Conservation (phyloP, 495 filamentous ascomycete species). For the Choiromyces venosus region DNA sequence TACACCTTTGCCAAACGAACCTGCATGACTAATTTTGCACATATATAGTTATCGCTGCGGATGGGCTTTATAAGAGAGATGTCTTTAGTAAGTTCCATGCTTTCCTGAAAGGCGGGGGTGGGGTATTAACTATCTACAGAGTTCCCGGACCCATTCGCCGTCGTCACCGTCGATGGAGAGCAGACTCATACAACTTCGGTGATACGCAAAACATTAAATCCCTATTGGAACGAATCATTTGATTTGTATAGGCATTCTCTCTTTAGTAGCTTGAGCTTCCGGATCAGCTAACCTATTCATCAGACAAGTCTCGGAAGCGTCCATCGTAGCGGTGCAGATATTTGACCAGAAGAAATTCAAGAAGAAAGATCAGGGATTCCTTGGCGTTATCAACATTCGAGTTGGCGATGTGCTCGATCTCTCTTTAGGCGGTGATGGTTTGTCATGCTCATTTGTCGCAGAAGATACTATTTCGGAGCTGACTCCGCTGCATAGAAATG, state of each 20-base stretch:
- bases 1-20: conserved; percentile 16
- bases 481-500: conserved; percentile 58
- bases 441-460: conserved; percentile 36
- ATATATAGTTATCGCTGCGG: conserved; percentile 82
- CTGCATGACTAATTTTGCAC: background rate
- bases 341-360: conserved; percentile 99
- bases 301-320: conserved; percentile 69
- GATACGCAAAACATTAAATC: conserved; percentile 94
- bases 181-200: conserved; percentile 93
- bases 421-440: conserved; percentile 85
- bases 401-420: conserved; percentile 90
- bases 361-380: conserved; percentile 99
- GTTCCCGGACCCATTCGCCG: conserved; percentile 95
- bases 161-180: conserved; percentile 92
- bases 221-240: conserved; percentile 98
- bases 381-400: conserved; percentile 94
- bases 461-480: background rate
- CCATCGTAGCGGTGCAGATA: conserved; percentile 93
- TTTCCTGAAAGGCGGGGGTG: conserved; percentile 13
- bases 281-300: conserved; percentile 5
- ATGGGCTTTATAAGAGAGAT: conserved; percentile 98
- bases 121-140: conserved; percentile 52
- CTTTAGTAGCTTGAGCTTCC: conserved; percentile 4
- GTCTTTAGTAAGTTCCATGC: conserved; percentile 73
- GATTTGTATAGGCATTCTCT: conserved; percentile 65